phyloP scores from a whole-genome alignment of 345 rosid genomes.

The Camelina sativa region DNA sequence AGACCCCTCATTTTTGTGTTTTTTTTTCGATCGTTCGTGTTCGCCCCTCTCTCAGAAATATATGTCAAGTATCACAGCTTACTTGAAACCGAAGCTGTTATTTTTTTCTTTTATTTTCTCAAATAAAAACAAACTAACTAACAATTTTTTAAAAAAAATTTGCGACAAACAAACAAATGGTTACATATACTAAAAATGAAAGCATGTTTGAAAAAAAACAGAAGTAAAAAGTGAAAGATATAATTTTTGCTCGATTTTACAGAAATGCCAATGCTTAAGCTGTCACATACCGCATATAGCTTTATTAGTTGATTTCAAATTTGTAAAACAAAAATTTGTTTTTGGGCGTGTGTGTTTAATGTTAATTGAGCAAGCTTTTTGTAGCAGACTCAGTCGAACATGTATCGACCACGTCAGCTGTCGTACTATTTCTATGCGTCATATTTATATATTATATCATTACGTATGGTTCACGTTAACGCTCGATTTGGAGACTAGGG shows the following conservation, averaged over 20 bases:
- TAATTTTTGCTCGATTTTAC: neutral
- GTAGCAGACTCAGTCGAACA: neutral
- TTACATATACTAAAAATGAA: slow-evolving; percentile 34
- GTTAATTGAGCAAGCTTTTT: too few relatives aligned
- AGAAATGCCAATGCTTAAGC: slow-evolving; percentile 8
- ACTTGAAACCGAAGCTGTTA: slow-evolving; percentile 33
- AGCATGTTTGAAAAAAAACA: too few relatives aligned
- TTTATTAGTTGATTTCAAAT: neutral
- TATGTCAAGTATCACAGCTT: neutral
- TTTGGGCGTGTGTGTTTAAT: neutral
- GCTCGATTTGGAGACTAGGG: too few relatives aligned
- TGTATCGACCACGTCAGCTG: neutral
- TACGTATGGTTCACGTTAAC: too few relatives aligned
- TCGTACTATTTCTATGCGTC: neutral
- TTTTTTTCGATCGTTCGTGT: slow-evolving; percentile 2
- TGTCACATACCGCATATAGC: neutral
- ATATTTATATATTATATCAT: too few relatives aligned
- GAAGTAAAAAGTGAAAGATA: too few relatives aligned
- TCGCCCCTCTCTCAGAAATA: neutral
- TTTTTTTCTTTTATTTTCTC: neutral
- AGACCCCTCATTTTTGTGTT: slow-evolving; percentile 10
- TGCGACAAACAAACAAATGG: slow-evolving; percentile 16
- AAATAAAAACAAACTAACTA: slow-evolving; percentile 13
- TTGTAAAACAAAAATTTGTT: neutral
- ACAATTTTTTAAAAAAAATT: too few relatives aligned